These are phyloP conservation scores for Ophiostoma sp. DNA, from an alignment of 2,329 filamentous ascomycete species.

Conservation along the genomic window DNA sequence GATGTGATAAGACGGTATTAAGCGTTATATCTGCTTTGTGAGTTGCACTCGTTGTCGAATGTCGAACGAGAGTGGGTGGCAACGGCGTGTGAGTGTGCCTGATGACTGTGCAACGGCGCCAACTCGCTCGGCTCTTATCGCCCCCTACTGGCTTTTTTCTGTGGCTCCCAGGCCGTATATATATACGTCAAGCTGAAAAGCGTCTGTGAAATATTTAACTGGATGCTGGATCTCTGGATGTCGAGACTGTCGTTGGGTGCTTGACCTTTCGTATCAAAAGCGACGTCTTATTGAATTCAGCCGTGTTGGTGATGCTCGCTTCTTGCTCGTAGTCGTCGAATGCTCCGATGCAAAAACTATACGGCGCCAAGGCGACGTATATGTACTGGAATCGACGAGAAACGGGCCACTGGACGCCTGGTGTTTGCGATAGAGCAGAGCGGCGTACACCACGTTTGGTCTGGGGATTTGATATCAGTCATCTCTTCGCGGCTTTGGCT, in stretches of 20 bases:
- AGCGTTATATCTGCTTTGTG: background rate
- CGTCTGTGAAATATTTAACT: no score
- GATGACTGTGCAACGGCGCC: background rate
- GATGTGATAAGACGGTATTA: background rate
- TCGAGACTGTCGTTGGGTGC: background rate
- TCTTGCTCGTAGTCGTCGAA: background rate
- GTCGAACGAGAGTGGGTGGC: background rate
- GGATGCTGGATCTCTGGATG: no score
- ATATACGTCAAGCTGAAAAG: no score
- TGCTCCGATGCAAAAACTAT: no score
- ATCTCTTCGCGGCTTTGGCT: background rate
- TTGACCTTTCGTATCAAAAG: background rate
- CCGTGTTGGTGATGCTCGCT: background rate
- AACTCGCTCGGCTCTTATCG: background rate
- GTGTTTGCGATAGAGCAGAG: background rate
- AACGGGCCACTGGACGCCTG: no score
- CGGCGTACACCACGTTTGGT: background rate
- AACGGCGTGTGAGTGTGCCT: background rate
- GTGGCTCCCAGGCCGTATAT: background rate
- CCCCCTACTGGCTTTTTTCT: background rate
- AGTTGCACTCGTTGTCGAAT: background rate
- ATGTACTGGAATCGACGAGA: no score
- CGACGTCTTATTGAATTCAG: background rate
- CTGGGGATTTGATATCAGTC: conserved; percentile 17
- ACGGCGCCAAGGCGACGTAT: no score